Conservation (phyloP, 78 protist species). For the Dictyostelium intermedium region DNA sequence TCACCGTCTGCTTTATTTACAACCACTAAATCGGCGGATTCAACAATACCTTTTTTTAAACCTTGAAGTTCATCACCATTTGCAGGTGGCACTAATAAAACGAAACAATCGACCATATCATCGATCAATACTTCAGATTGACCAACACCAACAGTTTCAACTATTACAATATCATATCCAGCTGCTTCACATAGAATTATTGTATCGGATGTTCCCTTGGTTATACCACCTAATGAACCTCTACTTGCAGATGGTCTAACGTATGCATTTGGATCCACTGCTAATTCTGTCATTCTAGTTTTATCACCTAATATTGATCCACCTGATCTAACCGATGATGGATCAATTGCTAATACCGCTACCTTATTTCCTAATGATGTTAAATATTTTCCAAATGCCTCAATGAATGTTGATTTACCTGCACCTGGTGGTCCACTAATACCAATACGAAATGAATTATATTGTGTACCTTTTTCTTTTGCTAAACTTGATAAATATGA, state of each 20-base stretch:
- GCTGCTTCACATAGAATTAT: slow-evolving; percentile 92
- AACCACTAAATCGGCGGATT: slow-evolving; percentile 92
- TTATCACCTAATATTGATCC: slow-evolving; percentile 98
- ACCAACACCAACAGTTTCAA: slow-evolving; percentile 99
- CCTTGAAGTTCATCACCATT: slow-evolving; percentile 98
- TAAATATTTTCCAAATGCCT: slow-evolving; percentile 90
- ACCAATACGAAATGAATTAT: slow-evolving; percentile 89
- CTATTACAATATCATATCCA: slow-evolving; percentile 90
- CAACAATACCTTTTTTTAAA: slow-evolving; percentile 96
- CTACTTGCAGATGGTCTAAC: slow-evolving; percentile 94
- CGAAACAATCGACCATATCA: slow-evolving; percentile 92
- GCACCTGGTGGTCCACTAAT: slow-evolving; percentile 98
- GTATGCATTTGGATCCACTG: slow-evolving; percentile 87
- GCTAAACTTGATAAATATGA: slow-evolving; percentile 20
- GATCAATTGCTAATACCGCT: slow-evolving; percentile 97
- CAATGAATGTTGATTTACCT: slow-evolving; percentile 98
- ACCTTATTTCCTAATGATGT: slow-evolving; percentile 42
- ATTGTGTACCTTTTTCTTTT: slow-evolving; percentile 13
- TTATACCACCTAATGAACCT: slow-evolving; percentile 88
- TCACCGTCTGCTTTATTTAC: slow-evolving; percentile 97
- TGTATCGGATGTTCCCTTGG: slow-evolving; percentile 89
- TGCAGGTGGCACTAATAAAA: slow-evolving; percentile 95
- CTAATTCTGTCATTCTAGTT: slow-evolving; percentile 95
- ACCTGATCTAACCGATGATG: slow-evolving; percentile 90
- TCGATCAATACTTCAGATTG: slow-evolving; percentile 94